phyloP scores from a whole-genome alignment of 1,284 basidiomycete genomes.

The Ceratobasidium sp. region DNA sequence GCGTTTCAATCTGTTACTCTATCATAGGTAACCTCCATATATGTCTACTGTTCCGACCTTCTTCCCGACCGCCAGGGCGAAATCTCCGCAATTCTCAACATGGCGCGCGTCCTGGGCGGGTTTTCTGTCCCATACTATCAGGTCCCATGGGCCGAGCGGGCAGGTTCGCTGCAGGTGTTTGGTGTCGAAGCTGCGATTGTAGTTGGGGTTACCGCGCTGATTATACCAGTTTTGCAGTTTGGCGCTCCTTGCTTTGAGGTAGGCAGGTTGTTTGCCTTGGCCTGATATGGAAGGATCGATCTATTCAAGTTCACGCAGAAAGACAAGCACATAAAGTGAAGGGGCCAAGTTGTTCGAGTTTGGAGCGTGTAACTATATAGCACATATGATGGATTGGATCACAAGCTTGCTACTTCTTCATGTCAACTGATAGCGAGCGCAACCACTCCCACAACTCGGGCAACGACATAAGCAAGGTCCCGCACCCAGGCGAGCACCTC shows the following conservation, averaged over 20 bases:
- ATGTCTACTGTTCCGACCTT: slow-evolving; percentile 64
- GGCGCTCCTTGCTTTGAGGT: slow-evolving; percentile 31
- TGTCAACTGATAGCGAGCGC: slow-evolving; percentile 24
- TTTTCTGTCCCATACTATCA: slow-evolving; percentile 76
- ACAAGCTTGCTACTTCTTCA: slow-evolving; percentile 2
- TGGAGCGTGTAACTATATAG: neutral
- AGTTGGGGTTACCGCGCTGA: slow-evolving; percentile 17
- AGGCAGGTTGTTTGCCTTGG: neutral
- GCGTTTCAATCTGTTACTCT: neutral
- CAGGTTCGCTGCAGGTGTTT: slow-evolving; percentile 70
- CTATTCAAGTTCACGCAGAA: neutral
- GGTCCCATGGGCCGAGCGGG: slow-evolving; percentile 68
- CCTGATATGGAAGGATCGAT: neutral
- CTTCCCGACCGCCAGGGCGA: slow-evolving; percentile 68
- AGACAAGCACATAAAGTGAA: neutral
- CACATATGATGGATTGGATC: neutral
- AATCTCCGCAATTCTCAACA: slow-evolving; percentile 71
- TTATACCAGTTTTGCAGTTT: slow-evolving; percentile 34
- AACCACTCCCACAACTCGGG: slow-evolving; percentile 44
- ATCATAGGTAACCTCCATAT: slow-evolving; percentile 45
- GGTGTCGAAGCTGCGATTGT: slow-evolving; percentile 67
- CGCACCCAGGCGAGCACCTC: slow-evolving; percentile 41
- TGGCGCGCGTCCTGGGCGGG: slow-evolving; percentile 68
- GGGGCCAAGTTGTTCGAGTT: neutral
- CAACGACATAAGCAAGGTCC: slow-evolving; percentile 28